Evolutionary conservation across 805 yeast genomes (phyloP).

Genomic region (Sungouiella blattae): DNA sequence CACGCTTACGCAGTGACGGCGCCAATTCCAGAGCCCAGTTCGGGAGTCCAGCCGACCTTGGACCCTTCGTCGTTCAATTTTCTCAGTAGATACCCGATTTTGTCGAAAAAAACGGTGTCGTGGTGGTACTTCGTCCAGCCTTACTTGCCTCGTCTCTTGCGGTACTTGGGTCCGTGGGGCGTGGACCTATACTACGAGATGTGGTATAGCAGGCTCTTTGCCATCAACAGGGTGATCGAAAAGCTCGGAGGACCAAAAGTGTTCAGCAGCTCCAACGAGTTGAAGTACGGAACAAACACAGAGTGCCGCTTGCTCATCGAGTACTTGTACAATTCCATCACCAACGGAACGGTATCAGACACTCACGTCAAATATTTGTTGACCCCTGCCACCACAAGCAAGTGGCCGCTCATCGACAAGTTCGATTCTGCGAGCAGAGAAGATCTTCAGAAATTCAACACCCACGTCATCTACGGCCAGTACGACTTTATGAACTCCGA

Average conservation of each 20-base stretch:
- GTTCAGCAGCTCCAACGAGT: slow-evolving; percentile 25
- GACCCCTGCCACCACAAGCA: slow-evolving; percentile 58
- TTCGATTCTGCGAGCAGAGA: slow-evolving; percentile 19
- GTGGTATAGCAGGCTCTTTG: slow-evolving; percentile 40
- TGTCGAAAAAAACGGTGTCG: slow-evolving; percentile 25
- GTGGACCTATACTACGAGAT: slow-evolving; percentile 31
- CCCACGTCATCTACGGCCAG: slow-evolving; percentile 60
- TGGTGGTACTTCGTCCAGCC: slow-evolving; percentile 41
- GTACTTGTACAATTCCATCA: slow-evolving; percentile 39
- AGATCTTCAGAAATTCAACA: slow-evolving; percentile 28
- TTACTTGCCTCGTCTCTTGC: slow-evolving; percentile 47
- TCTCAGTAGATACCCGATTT: slow-evolving; percentile 44
- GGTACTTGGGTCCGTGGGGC: slow-evolving; percentile 43
- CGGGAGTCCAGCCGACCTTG: slow-evolving; percentile 31
- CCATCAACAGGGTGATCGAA: slow-evolving; percentile 33
- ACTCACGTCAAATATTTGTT: slow-evolving; percentile 45
- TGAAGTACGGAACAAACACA: slow-evolving; percentile 35
- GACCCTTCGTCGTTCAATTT: slow-evolving; percentile 45
- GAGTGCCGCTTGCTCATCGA: slow-evolving; percentile 37
- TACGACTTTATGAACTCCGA: slow-evolving; percentile 69
- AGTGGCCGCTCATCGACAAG: slow-evolving; percentile 64
- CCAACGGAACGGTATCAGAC: slow-evolving; percentile 37
- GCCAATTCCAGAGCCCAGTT: slow-evolving; percentile 17
- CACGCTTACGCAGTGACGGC: slow-evolving; percentile 57
- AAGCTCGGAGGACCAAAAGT: slow-evolving; percentile 27